phyloP scores from a whole-genome alignment of 2,329 filamentous ascomycete species.

The Zasmidium angulare region DNA sequence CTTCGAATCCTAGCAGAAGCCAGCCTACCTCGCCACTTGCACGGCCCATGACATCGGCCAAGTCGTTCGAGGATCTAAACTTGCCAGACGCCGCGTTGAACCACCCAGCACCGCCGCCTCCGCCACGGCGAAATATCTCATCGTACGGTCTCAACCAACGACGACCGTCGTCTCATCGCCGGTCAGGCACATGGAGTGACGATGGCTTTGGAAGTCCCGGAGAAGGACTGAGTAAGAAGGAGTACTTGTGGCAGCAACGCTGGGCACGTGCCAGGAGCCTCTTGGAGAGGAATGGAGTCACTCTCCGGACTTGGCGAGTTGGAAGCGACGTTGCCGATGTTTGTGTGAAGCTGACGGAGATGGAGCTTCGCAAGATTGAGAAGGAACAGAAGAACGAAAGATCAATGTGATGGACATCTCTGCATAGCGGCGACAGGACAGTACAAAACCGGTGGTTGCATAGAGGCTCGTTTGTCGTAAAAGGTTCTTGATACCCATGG shows the following conservation, averaged over 20 bases:
- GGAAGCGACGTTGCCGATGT: conserved; percentile 69
- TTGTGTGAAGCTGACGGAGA: conserved; percentile 63
- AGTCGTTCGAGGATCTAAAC: conserved; percentile 24
- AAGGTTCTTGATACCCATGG: not conserved
- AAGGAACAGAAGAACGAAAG: conserved; percentile 18
- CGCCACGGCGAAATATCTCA: conserved; percentile 35
- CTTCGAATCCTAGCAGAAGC: conserved; percentile 3
- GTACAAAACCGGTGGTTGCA: not conserved
- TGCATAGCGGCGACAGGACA: not conserved
- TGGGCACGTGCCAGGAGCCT: conserved; percentile 64
- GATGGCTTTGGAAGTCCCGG: conserved; percentile 31
- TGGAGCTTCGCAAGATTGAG: conserved; percentile 48
- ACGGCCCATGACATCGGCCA: conserved; percentile 15
- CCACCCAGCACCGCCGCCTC: conserved; percentile 18
- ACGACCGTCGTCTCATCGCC: conserved; percentile 31
- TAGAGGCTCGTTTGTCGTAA: not conserved
- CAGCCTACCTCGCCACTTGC: conserved; percentile 18
- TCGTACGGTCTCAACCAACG: conserved; percentile 34
- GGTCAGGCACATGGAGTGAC: conserved; percentile 32
- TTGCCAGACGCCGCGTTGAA: conserved; percentile 14
- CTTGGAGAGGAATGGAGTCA: conserved; percentile 65
- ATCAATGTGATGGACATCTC: not conserved
- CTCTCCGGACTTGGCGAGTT: conserved; percentile 70
- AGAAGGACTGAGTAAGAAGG: conserved; percentile 60
- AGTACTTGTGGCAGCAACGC: conserved; percentile 70